Evolutionary conservation across 1,284 basidiomycete species (phyloP).

Genomic region (Apiotrichum akiyoshidainum): DNA sequence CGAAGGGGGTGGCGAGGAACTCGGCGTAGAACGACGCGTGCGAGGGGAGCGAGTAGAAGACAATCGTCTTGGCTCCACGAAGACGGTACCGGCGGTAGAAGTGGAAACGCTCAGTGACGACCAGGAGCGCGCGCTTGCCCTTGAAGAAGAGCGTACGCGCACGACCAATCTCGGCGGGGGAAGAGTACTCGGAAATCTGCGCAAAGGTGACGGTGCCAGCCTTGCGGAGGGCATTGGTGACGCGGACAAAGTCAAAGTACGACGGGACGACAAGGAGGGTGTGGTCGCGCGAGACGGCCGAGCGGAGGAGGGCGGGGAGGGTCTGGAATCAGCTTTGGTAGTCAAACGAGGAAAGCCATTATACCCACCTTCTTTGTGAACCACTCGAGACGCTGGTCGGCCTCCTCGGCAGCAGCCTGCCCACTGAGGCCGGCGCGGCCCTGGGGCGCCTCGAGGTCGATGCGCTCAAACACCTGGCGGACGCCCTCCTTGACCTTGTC

Average conservation of each 20-base stretch:
- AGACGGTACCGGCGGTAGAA: conserved; percentile 95
- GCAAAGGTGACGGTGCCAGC: conserved; percentile 67
- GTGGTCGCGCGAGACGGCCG: conserved; percentile 83
- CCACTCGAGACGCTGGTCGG: conserved; percentile 78
- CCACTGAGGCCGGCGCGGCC: conserved; percentile 33
- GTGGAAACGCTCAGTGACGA: conserved; percentile 95
- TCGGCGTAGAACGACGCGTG: conserved; percentile 91
- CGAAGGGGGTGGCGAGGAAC: conserved; percentile 79
- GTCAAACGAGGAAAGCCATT: no score
- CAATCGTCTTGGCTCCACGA: conserved; percentile 81
- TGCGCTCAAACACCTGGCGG: conserved; percentile 60
- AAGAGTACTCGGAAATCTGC: conserved; percentile 91
- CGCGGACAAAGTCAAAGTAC: conserved; percentile 92
- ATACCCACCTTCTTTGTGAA: conserved; percentile 77
- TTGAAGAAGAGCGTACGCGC: conserved; percentile 90
- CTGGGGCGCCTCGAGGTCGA: conserved; percentile 46
- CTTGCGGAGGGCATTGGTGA: conserved; percentile 82
- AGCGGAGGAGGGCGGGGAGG: conserved; percentile 75
- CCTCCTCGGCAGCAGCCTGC: conserved; percentile 68
- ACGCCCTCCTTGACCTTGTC: conserved; percentile 69
- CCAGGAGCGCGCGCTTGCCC: conserved; percentile 78
- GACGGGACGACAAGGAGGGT: conserved; percentile 88
- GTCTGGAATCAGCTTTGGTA: conserved; percentile 54
- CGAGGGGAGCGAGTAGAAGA: conserved; percentile 89
- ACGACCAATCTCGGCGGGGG: conserved; percentile 86